Percentiles rank a stretch among this genome's conserved stretches.
phyloP scores from a whole-genome alignment of 2,329 filamentous ascomycete species.

The Aschersonia sp. region DNA sequence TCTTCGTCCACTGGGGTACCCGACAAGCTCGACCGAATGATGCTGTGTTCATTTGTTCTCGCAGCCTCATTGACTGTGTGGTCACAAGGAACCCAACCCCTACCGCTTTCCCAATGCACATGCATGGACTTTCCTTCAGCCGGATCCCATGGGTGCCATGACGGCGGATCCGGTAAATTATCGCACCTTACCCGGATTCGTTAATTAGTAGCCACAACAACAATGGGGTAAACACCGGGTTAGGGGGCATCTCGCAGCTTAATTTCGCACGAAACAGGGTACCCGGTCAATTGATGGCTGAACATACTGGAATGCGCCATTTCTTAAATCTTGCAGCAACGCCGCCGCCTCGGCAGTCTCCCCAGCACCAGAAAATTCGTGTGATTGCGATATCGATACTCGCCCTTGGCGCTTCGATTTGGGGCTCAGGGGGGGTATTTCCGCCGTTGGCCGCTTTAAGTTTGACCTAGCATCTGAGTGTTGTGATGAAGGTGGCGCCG shows the following conservation, averaged over 20 bases:
- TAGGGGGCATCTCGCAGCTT: too few species aligned
- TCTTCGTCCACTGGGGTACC: too few species aligned
- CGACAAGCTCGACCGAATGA: too few species aligned
- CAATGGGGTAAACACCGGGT: not conserved
- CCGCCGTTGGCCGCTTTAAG: not conserved
- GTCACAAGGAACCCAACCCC: too few species aligned
- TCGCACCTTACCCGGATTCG: not conserved
- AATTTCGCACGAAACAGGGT: too few species aligned
- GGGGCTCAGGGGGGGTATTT: not conserved
- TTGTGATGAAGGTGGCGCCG: not conserved
- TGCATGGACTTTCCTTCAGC: not conserved
- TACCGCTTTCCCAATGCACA: too few species aligned
- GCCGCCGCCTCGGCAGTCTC: constrained; percentile 1
- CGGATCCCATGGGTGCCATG: constrained; percentile 1
- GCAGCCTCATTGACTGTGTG: too few species aligned
- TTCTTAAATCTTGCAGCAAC: constrained; percentile 1
- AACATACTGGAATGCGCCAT: not conserved
- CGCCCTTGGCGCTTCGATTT: constrained; percentile 1
- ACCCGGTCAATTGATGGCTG: too few species aligned
- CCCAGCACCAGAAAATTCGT: not conserved
- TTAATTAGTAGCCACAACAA: not conserved
- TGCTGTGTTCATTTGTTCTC: too few species aligned
- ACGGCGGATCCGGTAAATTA: constrained; percentile 1
- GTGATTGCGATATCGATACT: not conserved
- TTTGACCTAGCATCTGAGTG: not conserved